phyloP scores from a whole-genome alignment of 2,329 filamentous ascomycete species.

The Microdochium paspali region DNA sequence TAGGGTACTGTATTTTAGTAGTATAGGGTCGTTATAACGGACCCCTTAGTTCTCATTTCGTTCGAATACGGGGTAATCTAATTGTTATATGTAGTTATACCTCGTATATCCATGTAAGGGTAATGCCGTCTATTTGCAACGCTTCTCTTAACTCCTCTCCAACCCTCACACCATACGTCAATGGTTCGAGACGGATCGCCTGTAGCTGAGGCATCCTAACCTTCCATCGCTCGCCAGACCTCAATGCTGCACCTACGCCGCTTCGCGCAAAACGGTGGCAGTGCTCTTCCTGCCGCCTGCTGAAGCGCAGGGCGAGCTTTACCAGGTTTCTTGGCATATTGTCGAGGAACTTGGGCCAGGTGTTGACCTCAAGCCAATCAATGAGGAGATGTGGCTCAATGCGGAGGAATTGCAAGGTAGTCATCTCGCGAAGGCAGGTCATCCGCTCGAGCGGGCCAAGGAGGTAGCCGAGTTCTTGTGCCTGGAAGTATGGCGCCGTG shows the following conservation, averaged over 20 bases:
- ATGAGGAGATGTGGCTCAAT: neutral
- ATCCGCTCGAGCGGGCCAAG: neutral
- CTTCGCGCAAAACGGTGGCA: neutral
- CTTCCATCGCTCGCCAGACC: neutral
- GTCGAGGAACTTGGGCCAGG: neutral
- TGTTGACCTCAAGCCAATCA: neutral
- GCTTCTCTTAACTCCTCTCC: neutral
- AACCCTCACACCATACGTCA: neutral
- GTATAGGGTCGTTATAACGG: too few species aligned
- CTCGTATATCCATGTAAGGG: neutral
- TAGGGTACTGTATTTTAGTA: too few species aligned
- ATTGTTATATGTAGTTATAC: neutral
- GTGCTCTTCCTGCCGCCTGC: neutral
- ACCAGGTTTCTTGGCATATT: neutral
- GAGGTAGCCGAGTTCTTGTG: neutral
- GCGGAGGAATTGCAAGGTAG: neutral
- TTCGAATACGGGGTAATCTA: too few species aligned
- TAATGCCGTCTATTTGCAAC: neutral
- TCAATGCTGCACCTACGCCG: neutral
- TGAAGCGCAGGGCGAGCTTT: neutral
- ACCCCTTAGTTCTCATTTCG: too few species aligned
- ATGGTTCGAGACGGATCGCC: neutral
- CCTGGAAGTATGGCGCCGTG: neutral
- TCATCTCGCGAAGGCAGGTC: neutral
- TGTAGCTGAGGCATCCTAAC: neutral